phyloP scores from a whole-genome alignment of 2,329 filamentous ascomycete species.

The Berkeleyomyces basicola region DNA sequence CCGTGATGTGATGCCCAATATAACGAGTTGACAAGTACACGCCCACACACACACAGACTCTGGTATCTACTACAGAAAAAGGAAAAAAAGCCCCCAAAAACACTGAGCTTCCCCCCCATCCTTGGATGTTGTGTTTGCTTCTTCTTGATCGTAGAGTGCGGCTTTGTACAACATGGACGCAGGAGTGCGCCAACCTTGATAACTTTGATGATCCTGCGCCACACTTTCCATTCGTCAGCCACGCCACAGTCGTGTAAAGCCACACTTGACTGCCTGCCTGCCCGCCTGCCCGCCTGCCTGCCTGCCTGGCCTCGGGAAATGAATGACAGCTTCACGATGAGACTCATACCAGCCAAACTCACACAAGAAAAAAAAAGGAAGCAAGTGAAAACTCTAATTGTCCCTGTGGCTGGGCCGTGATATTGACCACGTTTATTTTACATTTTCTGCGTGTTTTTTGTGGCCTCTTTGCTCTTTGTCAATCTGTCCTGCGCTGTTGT shows the following conservation, averaged over 20 bases:
- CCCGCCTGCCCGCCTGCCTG: neutral
- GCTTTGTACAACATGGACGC: neutral
- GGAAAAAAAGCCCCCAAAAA: too few species aligned
- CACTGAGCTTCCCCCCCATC: neutral
- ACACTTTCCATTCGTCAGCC: neutral
- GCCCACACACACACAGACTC: too few species aligned
- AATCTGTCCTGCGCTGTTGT: neutral
- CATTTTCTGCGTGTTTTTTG: neutral
- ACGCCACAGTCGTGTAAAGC: neutral
- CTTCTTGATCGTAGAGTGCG: neutral
- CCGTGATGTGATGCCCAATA: too few species aligned
- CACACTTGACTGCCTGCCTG: neutral
- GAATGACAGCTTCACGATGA: neutral
- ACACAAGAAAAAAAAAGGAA: neutral
- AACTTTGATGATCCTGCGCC: neutral
- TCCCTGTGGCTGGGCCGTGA: neutral
- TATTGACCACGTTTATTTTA: neutral
- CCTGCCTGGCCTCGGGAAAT: neutral
- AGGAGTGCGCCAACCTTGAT: neutral
- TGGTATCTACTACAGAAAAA: too few species aligned
- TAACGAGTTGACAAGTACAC: too few species aligned
- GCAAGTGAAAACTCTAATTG: neutral
- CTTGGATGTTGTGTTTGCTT: neutral
- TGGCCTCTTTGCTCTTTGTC: neutral
- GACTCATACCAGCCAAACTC: neutral